These are phyloP conservation scores for Cyberlindnera subsufficiens DNA, from an alignment of 805 yeast species.

Conservation along the genomic window DNA sequence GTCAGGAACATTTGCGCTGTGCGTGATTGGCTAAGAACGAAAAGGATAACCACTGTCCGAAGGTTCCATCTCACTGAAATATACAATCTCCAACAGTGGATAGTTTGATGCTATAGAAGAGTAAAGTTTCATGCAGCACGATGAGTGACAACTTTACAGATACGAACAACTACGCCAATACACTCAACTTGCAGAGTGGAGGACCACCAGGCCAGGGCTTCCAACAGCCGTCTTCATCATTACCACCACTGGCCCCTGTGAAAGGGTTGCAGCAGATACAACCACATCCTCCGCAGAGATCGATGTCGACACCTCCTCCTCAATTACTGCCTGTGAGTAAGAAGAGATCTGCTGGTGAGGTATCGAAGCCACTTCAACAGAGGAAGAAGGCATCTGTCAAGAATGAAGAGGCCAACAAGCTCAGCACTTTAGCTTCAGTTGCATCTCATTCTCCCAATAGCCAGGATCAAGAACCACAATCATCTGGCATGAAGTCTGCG, in stretches of 20 bases:
- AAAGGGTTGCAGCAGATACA: constrained; percentile 3
- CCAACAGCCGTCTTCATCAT: not conserved
- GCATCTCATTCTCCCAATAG: constrained; percentile 10
- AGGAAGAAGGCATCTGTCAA: constrained; percentile 5
- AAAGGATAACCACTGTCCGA: too few relatives aligned
- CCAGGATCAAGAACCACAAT: constrained; percentile 2
- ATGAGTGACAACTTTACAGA: constrained; percentile 27
- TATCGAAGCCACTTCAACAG: not conserved
- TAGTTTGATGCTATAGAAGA: not conserved
- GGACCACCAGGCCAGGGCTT: not conserved
- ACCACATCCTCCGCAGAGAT: constrained; percentile 1
- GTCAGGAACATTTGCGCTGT: too few relatives aligned
- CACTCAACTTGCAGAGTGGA: constrained; percentile 11
- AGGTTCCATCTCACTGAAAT: too few relatives aligned
- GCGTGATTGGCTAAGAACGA: too few relatives aligned
- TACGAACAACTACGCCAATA: constrained; percentile 21
- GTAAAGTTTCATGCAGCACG: not conserved
- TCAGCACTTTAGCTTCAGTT: constrained; percentile 10
- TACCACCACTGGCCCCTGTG: not conserved
- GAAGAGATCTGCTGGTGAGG: constrained; percentile 8
- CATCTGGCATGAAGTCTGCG: not conserved
- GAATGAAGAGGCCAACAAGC: constrained; percentile 9
- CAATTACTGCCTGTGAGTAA: constrained; percentile 1
- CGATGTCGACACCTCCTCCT: too few relatives aligned
- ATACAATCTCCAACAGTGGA: not conserved